Conservation (phyloP, 176 grass and related monocot species). For the Bonia amplexicaulis region DNA sequence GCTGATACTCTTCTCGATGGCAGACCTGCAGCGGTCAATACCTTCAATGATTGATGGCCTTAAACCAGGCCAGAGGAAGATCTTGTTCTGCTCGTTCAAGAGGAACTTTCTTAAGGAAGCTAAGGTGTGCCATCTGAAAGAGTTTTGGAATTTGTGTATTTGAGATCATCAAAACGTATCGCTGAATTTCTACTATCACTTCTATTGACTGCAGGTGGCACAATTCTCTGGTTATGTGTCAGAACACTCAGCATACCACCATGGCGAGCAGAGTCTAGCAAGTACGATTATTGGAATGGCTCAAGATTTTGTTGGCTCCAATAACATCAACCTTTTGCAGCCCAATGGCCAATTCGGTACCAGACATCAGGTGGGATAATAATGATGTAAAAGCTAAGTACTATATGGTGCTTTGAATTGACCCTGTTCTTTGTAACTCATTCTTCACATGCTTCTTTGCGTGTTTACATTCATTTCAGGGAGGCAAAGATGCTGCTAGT, state of each 20-base stretch:
- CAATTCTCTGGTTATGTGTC: conserved; percentile 94
- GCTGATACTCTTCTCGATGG: conserved; percentile 82
- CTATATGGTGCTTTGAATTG: not conserved
- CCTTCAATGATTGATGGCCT: conserved; percentile 93
- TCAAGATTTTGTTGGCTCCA: conserved; percentile 90
- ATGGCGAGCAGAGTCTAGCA: conserved; percentile 74
- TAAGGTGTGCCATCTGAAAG: conserved; percentile 43
- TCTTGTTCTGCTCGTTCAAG: conserved; percentile 89
- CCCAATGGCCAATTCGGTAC: conserved; percentile 86
- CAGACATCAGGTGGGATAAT: conserved; percentile 46
- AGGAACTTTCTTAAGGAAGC: conserved; percentile 66
- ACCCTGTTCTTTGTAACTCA: not conserved
- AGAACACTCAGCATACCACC: conserved; percentile 88
- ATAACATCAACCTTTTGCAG: conserved; percentile 77
- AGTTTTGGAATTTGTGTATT: not conserved
- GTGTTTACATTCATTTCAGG: conserved; percentile 36
- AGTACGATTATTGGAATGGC: conserved; percentile 93
- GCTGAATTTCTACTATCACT: not conserved
- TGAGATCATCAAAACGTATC: not conserved
- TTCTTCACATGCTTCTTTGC: not conserved
- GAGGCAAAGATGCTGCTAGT: conserved; percentile 88
- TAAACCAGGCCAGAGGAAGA: conserved; percentile 87
- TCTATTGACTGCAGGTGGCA: conserved; percentile 50
- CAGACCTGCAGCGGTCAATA: conserved; percentile 85
- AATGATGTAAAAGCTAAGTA: not conserved